These are phyloP conservation scores for Rhizoclosmatium globosum DNA, from an alignment of 192 early-diverging fungal genomes.

Conservation along the genomic window DNA sequence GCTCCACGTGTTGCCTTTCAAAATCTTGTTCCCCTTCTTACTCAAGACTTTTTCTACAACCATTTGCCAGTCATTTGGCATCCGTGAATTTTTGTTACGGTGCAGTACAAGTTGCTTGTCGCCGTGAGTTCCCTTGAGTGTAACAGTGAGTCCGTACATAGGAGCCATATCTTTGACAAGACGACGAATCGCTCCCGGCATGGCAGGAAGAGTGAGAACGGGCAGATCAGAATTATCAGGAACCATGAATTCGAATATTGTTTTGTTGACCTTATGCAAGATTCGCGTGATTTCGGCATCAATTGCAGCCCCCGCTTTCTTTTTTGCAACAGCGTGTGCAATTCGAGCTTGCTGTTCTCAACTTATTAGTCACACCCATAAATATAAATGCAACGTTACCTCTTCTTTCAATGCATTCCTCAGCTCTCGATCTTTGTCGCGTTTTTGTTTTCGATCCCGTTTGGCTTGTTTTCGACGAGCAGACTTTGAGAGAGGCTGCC, in stretches of 20 bases:
- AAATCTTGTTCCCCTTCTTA: slow-evolving; percentile 19
- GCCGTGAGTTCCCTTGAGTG: slow-evolving; percentile 33
- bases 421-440: slow-evolving; percentile 15
- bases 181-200: slow-evolving; percentile 42
- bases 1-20: slow-evolving; percentile 40
- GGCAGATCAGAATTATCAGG: slow-evolving; percentile 1
- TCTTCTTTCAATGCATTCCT: slow-evolving; percentile 12
- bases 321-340: slow-evolving; percentile 3
- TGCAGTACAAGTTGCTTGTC: slow-evolving; percentile 31
- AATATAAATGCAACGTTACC: not conserved
- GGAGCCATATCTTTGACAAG: slow-evolving; percentile 30
- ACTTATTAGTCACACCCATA: not conserved
- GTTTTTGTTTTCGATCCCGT: slow-evolving; percentile 26
- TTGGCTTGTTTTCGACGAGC: slow-evolving; percentile 3
- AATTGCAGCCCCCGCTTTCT: slow-evolving; percentile 18
- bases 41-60: slow-evolving; percentile 28
- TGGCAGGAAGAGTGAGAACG: slow-evolving; percentile 31
- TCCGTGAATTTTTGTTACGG: slow-evolving; percentile 28
- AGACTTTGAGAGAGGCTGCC: not conserved
- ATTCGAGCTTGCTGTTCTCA: slow-evolving; percentile 17
- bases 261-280: slow-evolving; percentile 32
- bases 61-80: slow-evolving; percentile 42
- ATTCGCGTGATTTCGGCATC: slow-evolving; percentile 15
- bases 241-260: slow-evolving; percentile 32
- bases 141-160: slow-evolving; percentile 27